Conservation (phyloP, 2,329 filamentous ascomycete species). For the Neopestalotiopsis sp. region DNA sequence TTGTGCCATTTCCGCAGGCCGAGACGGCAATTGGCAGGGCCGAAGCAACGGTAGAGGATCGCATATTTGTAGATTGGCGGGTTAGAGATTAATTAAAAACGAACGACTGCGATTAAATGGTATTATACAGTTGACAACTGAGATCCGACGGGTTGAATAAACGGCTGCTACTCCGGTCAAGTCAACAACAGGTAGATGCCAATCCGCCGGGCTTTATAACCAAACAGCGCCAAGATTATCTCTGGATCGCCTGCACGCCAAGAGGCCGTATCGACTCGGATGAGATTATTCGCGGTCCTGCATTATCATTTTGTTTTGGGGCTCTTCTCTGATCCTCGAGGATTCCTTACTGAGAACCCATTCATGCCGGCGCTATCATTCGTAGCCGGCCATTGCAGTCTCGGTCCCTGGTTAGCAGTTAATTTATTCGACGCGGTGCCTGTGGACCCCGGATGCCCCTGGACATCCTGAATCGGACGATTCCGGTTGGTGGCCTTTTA, state of each 20-base stretch:
- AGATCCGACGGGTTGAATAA: not conserved
- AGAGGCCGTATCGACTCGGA: not conserved
- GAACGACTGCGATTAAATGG: conserved; percentile 1
- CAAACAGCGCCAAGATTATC: conserved; percentile 4
- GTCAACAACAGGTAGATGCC: conserved; percentile 5
- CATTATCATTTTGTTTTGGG: conserved; percentile 13
- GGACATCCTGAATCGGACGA: not conserved
- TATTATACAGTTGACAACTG: not conserved
- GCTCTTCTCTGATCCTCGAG: conserved; percentile 3
- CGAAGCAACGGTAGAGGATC: conserved; percentile 5
- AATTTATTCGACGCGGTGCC: not conserved
- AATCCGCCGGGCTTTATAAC: conserved; percentile 3
- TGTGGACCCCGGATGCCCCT: not conserved
- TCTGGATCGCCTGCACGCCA: not conserved
- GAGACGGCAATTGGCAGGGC: conserved; percentile 4
- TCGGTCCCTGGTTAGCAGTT: not conserved
- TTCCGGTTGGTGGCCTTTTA: not conserved
- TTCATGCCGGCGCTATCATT: conserved; percentile 7
- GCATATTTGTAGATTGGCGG: not conserved
- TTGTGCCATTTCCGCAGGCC: not conserved
- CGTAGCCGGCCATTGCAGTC: not conserved
- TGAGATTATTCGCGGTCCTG: conserved; percentile 3
- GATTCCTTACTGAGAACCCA: conserved; percentile 1
- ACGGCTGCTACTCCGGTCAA: not conserved
- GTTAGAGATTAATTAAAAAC: not conserved